Percentiles rank a stretch among this genome's conserved stretches.
Evolutionary conservation across 2,329 filamentous ascomycete species (phyloP).

Genomic region (Endothia cerciana): DNA sequence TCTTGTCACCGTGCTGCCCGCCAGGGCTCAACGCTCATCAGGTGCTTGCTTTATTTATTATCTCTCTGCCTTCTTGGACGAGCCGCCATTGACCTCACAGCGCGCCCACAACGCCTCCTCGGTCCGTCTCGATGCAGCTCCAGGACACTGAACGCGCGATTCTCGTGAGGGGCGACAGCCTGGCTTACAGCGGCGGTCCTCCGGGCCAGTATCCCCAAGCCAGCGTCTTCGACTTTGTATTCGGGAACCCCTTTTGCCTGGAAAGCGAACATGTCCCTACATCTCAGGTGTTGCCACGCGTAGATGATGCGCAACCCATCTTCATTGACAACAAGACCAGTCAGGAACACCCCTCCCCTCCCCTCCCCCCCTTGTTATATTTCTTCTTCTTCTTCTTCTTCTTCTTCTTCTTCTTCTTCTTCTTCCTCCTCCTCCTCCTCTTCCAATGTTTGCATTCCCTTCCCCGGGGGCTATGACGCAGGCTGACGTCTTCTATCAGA

Average conservation of each 20-base stretch:
- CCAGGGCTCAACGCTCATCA: not conserved
- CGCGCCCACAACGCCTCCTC: not conserved
- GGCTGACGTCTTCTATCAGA: slow-evolving; percentile 34
- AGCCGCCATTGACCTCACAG: not conserved
- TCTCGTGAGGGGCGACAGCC: slow-evolving; percentile 6
- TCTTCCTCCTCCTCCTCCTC: not conserved
- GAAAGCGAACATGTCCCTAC: slow-evolving; percentile 37
- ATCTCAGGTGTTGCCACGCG: slow-evolving; percentile 38
- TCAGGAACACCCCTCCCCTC: slow-evolving; percentile 36
- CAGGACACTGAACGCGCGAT: slow-evolving; percentile 3
- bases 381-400: not conserved
- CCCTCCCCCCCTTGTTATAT: too few species aligned
- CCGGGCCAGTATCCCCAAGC: slow-evolving; percentile 32
- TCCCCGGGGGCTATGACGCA: not conserved
- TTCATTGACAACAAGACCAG: slow-evolving; percentile 47
- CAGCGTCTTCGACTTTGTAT: slow-evolving; percentile 44
- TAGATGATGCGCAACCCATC: slow-evolving; percentile 40
- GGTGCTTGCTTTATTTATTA: not conserved
- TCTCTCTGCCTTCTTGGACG: not conserved
- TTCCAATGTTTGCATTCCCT: not conserved
- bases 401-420: not conserved
- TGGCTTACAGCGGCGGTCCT: slow-evolving; percentile 33
- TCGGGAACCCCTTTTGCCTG: slow-evolving; percentile 42
- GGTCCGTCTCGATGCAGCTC: not conserved
- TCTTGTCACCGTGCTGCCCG: not conserved